phyloP scores from a whole-genome alignment of 495 filamentous ascomycete species.

The Daldinia decipiens region DNA sequence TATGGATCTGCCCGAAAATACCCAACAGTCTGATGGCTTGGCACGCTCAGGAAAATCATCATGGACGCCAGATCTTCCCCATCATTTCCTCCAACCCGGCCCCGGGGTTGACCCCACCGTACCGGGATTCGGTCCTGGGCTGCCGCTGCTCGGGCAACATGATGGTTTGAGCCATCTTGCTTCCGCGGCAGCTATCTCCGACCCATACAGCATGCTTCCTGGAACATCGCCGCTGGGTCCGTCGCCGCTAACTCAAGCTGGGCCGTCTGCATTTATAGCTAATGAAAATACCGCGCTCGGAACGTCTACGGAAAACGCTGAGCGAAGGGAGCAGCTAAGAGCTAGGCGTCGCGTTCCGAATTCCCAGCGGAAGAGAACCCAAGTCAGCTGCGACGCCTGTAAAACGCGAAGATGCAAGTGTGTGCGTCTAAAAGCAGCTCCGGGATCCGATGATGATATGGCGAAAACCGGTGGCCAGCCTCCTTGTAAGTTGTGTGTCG shows the following conservation, averaged over 20 bases:
- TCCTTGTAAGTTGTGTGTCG: slow-evolving; percentile 54
- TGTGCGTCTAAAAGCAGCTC: slow-evolving; percentile 39
- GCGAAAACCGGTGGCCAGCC: slow-evolving; percentile 33
- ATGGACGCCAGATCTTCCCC: slow-evolving; percentile 36
- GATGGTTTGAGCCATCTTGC: slow-evolving; percentile 29
- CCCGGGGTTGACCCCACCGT: not conserved
- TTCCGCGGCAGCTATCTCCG: slow-evolving; percentile 35
- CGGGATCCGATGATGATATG: slow-evolving; percentile 22
- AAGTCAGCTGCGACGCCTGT: slow-evolving; percentile 53
- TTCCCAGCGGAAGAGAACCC: slow-evolving; percentile 48
- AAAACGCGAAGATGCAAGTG: slow-evolving; percentile 55
- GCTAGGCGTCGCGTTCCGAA: slow-evolving; percentile 49
- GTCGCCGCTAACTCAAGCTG: slow-evolving; percentile 1
- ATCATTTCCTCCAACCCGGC: slow-evolving; percentile 28
- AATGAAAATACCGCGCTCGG: not conserved
- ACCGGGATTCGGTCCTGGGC: not conserved
- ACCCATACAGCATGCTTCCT: slow-evolving; percentile 21
- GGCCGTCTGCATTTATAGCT: slow-evolving; percentile 37
- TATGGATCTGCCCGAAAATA: slow-evolving; percentile 29
- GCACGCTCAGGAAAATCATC: slow-evolving; percentile 4
- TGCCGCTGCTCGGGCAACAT: slow-evolving; percentile 1
- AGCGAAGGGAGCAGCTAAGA: slow-evolving; percentile 32
- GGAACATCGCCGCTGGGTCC: slow-evolving; percentile 1
- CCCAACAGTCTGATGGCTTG: slow-evolving; percentile 4
- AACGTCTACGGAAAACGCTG: not conserved